phyloP scores from a whole-genome alignment of 2,329 filamentous ascomycete species.

The Trichoderma sp. region DNA sequence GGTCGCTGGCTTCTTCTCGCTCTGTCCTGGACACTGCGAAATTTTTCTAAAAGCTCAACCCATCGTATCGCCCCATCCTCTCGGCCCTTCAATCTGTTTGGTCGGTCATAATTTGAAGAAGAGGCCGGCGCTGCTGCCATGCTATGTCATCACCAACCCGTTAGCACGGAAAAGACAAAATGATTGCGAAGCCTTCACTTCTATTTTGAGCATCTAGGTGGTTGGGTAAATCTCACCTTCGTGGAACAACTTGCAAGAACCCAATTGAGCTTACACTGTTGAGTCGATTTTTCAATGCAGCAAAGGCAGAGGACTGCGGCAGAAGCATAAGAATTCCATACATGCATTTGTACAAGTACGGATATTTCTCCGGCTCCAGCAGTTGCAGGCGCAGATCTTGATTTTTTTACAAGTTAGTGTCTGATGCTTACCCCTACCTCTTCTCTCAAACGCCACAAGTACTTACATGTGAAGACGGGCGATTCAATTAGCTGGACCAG shows the following conservation, averaged over 20 bases:
- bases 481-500: constrained; percentile 95
- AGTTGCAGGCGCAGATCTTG: constrained; percentile 92
- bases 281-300: constrained; percentile 89
- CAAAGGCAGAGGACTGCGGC: constrained; percentile 97
- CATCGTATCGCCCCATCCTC: constrained; percentile 86
- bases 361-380: constrained; percentile 90
- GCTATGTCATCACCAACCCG: constrained; percentile 26
- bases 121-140: constrained; percentile 47
- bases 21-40: constrained; percentile 84
- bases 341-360: constrained; percentile 94
- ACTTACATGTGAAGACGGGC: constrained; percentile 91
- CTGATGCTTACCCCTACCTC: neutral
- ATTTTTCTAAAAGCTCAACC: constrained; percentile 92
- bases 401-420: neutral
- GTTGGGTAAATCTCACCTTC: constrained; percentile 62
- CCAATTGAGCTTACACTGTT: constrained; percentile 98
- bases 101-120: constrained; percentile 64
- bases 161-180: neutral
- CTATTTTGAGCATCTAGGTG: neutral
- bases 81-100: constrained; percentile 74
- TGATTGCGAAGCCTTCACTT: neutral
- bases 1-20: constrained; percentile 68
- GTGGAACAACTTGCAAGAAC: constrained; percentile 77
- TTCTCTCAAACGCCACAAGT: too few relatives aligned
- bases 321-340: constrained; percentile 97